Evolutionary conservation across 306 rosid species (phyloP).

Genomic region (Luffa aegyptiaca): DNA sequence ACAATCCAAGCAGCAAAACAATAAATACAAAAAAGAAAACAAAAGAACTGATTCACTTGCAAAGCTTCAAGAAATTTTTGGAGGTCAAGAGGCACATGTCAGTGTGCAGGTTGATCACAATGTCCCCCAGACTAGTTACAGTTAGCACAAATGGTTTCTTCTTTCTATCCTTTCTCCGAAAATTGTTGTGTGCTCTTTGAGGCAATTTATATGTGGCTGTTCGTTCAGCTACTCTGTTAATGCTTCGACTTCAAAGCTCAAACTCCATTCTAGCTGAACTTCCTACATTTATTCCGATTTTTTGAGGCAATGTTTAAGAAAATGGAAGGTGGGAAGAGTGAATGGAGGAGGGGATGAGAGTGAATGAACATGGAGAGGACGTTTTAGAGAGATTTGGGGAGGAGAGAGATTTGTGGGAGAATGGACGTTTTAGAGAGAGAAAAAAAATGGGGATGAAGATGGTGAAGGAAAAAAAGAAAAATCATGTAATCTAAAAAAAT

Average conservation of each 20-base stretch:
- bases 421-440: no score
- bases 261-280: neutral
- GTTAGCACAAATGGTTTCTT: slow-evolving; percentile 49
- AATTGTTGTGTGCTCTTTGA: neutral
- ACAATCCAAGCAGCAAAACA: neutral
- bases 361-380: no score
- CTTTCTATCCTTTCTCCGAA: neutral
- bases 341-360: no score
- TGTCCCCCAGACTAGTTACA: slow-evolving; percentile 82
- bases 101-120: slow-evolving; percentile 64
- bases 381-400: no score
- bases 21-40: neutral
- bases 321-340: no score
- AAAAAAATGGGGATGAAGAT: no score
- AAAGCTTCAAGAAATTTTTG: slow-evolving; percentile 88
- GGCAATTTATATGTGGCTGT: neutral
- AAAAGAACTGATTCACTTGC: slow-evolving; percentile 41
- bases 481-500: no score
- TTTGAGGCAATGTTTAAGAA: no score
- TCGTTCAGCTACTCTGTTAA: neutral
- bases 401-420: no score
- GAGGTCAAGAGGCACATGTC: slow-evolving; percentile 72
- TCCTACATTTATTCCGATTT: no score
- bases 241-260: neutral
- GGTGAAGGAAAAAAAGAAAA: no score